Base-by-base conservation (phyloP, 2,329 filamentous ascomycete species). In the Blumeriella jaapii region DNA sequence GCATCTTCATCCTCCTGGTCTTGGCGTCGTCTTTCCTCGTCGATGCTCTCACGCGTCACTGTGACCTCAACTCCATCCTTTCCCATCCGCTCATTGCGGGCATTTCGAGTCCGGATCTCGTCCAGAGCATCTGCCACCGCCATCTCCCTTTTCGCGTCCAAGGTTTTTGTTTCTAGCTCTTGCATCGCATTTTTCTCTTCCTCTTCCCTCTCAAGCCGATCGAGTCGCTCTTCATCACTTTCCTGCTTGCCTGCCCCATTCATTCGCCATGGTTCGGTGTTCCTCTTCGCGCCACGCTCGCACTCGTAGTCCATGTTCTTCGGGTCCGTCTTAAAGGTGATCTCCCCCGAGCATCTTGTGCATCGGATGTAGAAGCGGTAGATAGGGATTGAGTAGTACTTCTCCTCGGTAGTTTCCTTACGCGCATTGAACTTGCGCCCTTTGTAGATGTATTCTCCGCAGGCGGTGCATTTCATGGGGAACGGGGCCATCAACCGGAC, bases 101-200 rank as follows among this genome's bases (percentile, higher is more conserved):
- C 91, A 61, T 98, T 98, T 45, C 89, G 67, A 34, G 83, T 89
- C 37, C 89, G 69, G 38, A 98, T 95, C 61, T 95, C 87, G 58
- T 98, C 91, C 36, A 98, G 63, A 6, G 87, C 89, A 63, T 98
- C 91, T 2, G 91, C 91, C 28, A 95, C 84, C 12, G 82, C 84
- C 87, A 98, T 98, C 60, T 98, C 91, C 25, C 81, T 71, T 64
- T 91, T 87, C 1, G 87, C 87, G 57, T 98, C 91, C 14, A 82
- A 64, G 36, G 89, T 94, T 64, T 96, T 96, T 44, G 82, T 79
- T 62, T 98, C 91, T 29, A 98, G 62, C 55, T 95, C 87, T 38
- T 82, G 82, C 93, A 98, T 98, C 14, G 85, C 84, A 58, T 95
- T 87, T 46, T 77, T 70, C 58, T 94, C 85, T 39, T 78, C 72